A percentile compares a stretch with the other conserved stretches of the same genome.
These are phyloP conservation scores for Pythium sp. DNA, from an alignment of 352 stramenopile genomes.

Conservation along the genomic window DNA sequence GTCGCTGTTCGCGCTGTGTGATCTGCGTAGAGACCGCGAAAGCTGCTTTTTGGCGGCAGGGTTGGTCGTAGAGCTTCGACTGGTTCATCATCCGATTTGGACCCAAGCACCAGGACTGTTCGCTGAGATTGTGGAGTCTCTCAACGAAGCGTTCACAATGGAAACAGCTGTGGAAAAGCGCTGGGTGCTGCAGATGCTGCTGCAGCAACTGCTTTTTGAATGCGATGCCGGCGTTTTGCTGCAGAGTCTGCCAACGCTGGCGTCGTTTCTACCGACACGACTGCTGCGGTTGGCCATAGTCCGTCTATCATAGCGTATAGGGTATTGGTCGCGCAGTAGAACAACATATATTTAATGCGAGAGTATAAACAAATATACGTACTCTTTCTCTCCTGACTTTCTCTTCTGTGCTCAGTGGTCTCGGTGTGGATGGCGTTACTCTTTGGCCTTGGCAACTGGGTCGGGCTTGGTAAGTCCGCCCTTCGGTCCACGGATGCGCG, in stretches of 20 bases:
- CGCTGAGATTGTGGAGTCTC: conserved; percentile 18
- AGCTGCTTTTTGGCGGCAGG: conserved; percentile 28
- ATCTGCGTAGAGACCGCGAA: conserved; percentile 22
- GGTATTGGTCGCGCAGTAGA: background rate
- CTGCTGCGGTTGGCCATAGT: conserved; percentile 9
- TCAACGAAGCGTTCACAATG: conserved; percentile 25
- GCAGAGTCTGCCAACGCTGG: conserved; percentile 4
- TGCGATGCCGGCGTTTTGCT: conserved; percentile 27
- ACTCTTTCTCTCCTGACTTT: background rate
- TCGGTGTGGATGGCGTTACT: background rate
- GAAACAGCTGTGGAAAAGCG: conserved; percentile 23
- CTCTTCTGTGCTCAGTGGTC: background rate
- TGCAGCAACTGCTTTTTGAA: conserved; percentile 51
- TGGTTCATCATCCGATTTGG: conserved; percentile 24
- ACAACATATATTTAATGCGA: background rate
- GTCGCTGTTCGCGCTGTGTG: conserved; percentile 29
- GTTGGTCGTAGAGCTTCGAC: conserved; percentile 19
- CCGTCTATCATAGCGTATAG: background rate
- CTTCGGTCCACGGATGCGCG: conserved; percentile 74
- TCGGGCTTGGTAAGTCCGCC: conserved; percentile 55
- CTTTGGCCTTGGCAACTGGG: conserved; percentile 17
- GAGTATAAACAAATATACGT: background rate
- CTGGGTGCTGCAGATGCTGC: conserved; percentile 30
- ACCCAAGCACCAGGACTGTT: conserved; percentile 19
- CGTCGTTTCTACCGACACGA: conserved; percentile 18